Conservation (phyloP, 23 red algal genomes). For the Gracilariopsis chorda region DNA sequence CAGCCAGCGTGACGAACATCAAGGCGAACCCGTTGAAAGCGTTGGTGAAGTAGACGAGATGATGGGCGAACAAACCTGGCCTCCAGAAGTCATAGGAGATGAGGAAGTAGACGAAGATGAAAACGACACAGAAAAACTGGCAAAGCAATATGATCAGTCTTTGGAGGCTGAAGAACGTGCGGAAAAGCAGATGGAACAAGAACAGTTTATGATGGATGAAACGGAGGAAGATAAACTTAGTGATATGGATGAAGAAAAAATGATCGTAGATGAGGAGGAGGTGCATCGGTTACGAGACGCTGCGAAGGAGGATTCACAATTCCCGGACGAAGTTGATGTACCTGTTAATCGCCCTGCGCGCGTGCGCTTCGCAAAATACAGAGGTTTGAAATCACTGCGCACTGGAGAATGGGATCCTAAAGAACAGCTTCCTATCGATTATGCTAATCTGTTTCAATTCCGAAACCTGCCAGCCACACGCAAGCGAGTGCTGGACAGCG, state of each 20-base stretch:
- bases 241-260: constrained; percentile 42
- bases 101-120: constrained; percentile 40
- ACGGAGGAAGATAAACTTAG: neutral
- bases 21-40: constrained; percentile 55
- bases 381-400: constrained; percentile 78
- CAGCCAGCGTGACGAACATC: constrained; percentile 5
- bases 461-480: constrained; percentile 55
- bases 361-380: constrained; percentile 84
- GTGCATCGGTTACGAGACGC: constrained; percentile 34
- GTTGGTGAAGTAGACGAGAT: constrained; percentile 55
- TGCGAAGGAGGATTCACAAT: constrained; percentile 61
- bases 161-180: constrained; percentile 23
- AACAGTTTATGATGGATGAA: constrained; percentile 1
- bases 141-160: neutral
- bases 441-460: constrained; percentile 77
- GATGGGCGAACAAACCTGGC: constrained; percentile 84
- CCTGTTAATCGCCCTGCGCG: constrained; percentile 79
- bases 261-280: constrained; percentile 48
- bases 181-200: neutral
- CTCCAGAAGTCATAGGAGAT: constrained; percentile 53
- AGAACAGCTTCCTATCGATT: constrained; percentile 69
- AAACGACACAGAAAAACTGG: neutral
- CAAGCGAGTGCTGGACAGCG: constrained; percentile 6
- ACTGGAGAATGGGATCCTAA: constrained; percentile 91
- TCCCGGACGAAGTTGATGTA: constrained; percentile 97